Evolutionary conservation across 2,329 filamentous ascomycete genomes (phyloP).

Genomic region (Penicillium vulpinum): DNA sequence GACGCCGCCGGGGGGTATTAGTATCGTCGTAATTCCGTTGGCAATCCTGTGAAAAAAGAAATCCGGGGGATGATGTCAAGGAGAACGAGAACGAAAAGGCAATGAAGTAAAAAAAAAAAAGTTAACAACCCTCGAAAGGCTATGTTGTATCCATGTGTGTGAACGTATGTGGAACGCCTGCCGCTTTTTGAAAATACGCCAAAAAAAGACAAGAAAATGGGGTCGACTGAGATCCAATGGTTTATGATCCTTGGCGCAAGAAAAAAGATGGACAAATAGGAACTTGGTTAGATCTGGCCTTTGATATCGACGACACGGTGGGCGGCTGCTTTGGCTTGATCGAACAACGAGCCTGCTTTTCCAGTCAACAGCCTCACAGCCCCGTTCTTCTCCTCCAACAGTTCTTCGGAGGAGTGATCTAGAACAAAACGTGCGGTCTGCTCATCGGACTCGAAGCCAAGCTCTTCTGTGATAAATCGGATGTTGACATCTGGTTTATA

Average conservation of each 20-base stretch:
- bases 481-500: constrained; percentile 90
- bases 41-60: neutral
- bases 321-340: constrained; percentile 68
- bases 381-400: constrained; percentile 75
- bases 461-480: constrained; percentile 90
- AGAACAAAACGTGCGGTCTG: constrained; percentile 90
- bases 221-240: neutral
- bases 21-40: constrained; percentile 11
- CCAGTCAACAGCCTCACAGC: constrained; percentile 71
- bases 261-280: neutral
- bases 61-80: neutral
- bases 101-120: neutral
- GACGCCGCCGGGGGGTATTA: constrained; percentile 16
- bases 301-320: constrained; percentile 94
- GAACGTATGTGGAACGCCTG: neutral
- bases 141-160: neutral
- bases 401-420: constrained; percentile 71
- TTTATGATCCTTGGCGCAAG: neutral
- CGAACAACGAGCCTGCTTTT: constrained; percentile 73
- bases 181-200: constrained; percentile 7
- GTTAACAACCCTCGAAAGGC: neutral
- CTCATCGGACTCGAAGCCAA: constrained; percentile 90
- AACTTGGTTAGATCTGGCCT: constrained; percentile 69
- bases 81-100: neutral
- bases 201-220: neutral